These are phyloP conservation scores for Astrocystis sublimbata DNA, from an alignment of 495 filamentous ascomycete species.

Conservation along the genomic window DNA sequence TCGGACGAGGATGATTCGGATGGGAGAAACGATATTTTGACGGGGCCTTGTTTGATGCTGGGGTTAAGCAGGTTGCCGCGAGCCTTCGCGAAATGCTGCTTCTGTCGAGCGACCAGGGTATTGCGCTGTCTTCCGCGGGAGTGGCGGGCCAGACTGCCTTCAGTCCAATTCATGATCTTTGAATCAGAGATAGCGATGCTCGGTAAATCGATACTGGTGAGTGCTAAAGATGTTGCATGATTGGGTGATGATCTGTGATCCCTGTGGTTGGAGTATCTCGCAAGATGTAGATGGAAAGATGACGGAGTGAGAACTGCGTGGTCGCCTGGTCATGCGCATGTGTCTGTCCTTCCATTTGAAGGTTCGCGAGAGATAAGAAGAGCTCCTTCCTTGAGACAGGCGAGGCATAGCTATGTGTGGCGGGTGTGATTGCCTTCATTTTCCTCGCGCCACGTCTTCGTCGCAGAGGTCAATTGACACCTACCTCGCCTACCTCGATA, in stretches of 20 bases:
- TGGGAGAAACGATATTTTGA: conserved; percentile 29
- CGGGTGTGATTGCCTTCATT: conserved; percentile 3
- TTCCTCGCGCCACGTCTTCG: neutral
- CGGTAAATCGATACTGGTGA: neutral
- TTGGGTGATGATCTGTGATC: neutral
- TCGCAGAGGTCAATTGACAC: neutral
- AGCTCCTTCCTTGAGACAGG: neutral
- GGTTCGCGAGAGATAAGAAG: neutral
- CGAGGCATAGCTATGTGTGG: too few relatives aligned
- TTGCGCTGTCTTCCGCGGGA: conserved; percentile 36
- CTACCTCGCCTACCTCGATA: too few relatives aligned
- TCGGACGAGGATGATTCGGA: conserved; percentile 10
- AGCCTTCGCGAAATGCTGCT: conserved; percentile 44
- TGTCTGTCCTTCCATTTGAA: neutral
- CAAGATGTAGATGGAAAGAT: neutral
- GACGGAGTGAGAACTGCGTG: neutral
- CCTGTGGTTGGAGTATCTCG: neutral
- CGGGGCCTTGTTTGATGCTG: conserved; percentile 22
- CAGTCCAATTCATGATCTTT: conserved; percentile 48
- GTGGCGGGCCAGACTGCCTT: conserved; percentile 42
- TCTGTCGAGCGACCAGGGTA: conserved; percentile 38
- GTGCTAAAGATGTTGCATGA: neutral
- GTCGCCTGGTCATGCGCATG: neutral
- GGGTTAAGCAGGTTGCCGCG: conserved; percentile 26
- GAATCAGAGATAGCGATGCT: conserved; percentile 9